Base-by-base conservation (phyloP, 257 asterid species). In the Ilex aquifolium region DNA sequence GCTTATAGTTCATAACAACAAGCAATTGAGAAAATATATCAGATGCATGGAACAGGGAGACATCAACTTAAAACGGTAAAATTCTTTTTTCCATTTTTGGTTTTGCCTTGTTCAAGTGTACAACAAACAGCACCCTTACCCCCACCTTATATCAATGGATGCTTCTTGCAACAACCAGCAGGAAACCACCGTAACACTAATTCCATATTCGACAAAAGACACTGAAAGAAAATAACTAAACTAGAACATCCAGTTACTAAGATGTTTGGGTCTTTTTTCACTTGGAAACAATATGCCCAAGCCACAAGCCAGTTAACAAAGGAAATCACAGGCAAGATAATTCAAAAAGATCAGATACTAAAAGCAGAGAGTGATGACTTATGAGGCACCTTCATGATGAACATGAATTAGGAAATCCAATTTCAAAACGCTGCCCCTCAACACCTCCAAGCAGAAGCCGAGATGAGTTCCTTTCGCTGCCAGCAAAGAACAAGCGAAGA, bases 371-470 rank as follows among this genome's bases (percentile, higher is more conserved):
- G 61, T 72, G 65, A 60, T 13, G 64, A 64, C 62, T 64, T 73
- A 69, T 46, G 56, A 69, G 67, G 83, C 78, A 74, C 81, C 82
- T 77, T 70, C 76, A 36, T 44, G 48, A 13, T 15, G 15, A 71
- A 53, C 32, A 51, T 36, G 51, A 65, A 63, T 50, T 16, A 62
- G 54, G 50, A 36, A 36, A 8, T 36, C 42, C 42, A 4, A 36
- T 12, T 21, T 14, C 44, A 53, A 57, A 49, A 48, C 62, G 62
- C 76, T 58, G 62, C 70, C 55, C 66, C 56, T 83, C 66, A 89
- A 85, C 96, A 87, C 72, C 92, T 81, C 99, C 99, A 93, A 64
- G 97, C 99, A 4, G 95, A 85, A 46, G 88, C 96, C n/a, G 99
- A 93, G 66, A 93, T 72, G 53, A 93, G 88, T 80, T 93, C 99